These are phyloP conservation scores for Coccomyxa sp. DNA, from an alignment of 139 green algal genomes.

Conservation along the genomic window DNA sequence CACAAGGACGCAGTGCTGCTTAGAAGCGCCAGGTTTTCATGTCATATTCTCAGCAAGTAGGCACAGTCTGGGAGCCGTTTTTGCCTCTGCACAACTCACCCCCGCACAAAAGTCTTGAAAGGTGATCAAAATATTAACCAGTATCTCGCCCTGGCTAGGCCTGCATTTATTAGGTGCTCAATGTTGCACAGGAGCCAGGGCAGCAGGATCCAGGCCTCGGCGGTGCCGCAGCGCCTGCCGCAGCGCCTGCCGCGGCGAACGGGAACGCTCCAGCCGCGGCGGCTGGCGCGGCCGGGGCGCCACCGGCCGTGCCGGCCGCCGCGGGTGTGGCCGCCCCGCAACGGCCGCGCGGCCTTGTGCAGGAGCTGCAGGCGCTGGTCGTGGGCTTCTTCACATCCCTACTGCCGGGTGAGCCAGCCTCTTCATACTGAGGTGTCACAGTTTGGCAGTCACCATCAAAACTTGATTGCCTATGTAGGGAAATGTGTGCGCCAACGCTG, in stretches of 20 bases:
- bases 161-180: neutral
- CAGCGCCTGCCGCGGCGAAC: neutral
- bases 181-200: neutral
- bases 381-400: constrained; percentile 79
- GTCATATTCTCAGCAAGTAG: no score
- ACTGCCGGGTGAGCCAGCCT: constrained; percentile 39
- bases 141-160: neutral
- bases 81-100: no score
- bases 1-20: no score
- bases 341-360: constrained; percentile 27
- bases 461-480: neutral
- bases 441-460: neutral
- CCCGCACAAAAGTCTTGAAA: no score
- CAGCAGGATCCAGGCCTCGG: neutral
- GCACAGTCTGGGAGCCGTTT: no score
- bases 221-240: neutral
- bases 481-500: neutral
- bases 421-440: neutral
- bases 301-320: neutral
- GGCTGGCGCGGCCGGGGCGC: constrained; percentile 9
- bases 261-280: constrained; percentile 8
- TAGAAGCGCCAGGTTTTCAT: no score
- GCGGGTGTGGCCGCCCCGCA: constrained; percentile 6
- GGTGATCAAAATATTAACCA: no score
- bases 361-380: constrained; percentile 64